phyloP scores from a whole-genome alignment of 2,329 filamentous ascomycete species.

The Fusarium torreyae region DNA sequence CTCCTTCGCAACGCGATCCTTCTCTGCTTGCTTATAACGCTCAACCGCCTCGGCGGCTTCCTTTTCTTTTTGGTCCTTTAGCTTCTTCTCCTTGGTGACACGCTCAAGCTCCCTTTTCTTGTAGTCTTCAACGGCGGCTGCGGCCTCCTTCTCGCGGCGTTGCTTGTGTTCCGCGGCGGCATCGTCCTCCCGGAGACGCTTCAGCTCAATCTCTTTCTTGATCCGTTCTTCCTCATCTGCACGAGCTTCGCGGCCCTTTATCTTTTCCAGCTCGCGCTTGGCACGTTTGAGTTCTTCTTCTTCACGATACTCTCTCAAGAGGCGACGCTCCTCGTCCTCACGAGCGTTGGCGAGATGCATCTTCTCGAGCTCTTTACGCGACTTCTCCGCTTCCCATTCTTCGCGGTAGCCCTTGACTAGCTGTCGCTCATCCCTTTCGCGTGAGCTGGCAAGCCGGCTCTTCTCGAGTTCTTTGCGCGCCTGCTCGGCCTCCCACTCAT shows the following conservation, averaged over 20 bases:
- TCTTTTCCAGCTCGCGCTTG: constrained; percentile 64
- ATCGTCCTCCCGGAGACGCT: constrained; percentile 65
- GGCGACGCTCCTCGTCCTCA: constrained; percentile 56
- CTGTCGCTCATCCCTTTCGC: constrained; percentile 56
- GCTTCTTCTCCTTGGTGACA: constrained; percentile 62
- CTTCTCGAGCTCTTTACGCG: constrained; percentile 46
- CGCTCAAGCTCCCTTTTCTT: constrained; percentile 63
- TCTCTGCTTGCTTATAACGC: constrained; percentile 65
- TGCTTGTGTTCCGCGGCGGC: constrained; percentile 53
- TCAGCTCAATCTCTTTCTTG: constrained; percentile 65
- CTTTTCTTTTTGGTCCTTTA: constrained; percentile 65
- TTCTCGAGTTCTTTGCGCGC: constrained; percentile 62
- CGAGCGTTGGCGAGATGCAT: constrained; percentile 44
- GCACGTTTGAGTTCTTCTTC: constrained; percentile 66
- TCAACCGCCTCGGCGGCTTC: constrained; percentile 66
- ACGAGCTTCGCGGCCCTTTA: constrained; percentile 62
- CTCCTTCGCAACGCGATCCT: constrained; percentile 61
- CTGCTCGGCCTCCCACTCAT: constrained; percentile 59
- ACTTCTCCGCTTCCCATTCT: constrained; percentile 56
- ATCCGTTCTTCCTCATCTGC: constrained; percentile 67
- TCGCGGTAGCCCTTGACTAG: constrained; percentile 60
- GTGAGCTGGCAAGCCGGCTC: constrained; percentile 60
- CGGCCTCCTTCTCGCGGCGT: constrained; percentile 63
- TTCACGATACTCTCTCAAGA: constrained; percentile 56
- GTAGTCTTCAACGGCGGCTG: constrained; percentile 66